A percentile compares a stretch with the other conserved stretches of the same genome.
phyloP scores from a whole-genome alignment of 2,329 filamentous ascomycete species.

The Penicillium sp. region DNA sequence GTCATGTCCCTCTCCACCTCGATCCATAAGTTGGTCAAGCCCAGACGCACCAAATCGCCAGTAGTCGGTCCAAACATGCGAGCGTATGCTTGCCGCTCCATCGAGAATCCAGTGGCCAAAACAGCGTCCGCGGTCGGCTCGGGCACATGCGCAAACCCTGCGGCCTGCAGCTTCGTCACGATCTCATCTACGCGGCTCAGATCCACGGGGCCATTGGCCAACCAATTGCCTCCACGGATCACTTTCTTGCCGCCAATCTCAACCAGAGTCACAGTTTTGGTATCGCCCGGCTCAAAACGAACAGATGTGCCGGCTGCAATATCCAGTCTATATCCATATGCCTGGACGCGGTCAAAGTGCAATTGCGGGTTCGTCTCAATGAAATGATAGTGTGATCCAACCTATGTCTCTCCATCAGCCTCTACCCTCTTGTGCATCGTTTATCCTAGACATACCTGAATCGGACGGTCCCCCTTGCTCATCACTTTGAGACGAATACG shows the following conservation, averaged over 20 bases:
- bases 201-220: constrained; percentile 71
- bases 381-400: constrained; percentile 94
- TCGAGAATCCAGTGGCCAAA: constrained; percentile 59
- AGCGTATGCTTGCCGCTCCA: constrained; percentile 74
- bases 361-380: constrained; percentile 89
- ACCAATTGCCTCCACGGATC: constrained; percentile 76
- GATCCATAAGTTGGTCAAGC: constrained; percentile 83
- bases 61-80: constrained; percentile 91
- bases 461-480: constrained; percentile 81
- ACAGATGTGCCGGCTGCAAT: constrained; percentile 88
- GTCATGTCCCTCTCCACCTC: constrained; percentile 83
- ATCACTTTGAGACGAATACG: constrained; percentile 72
- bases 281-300: constrained; percentile 89
- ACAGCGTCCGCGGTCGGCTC: constrained; percentile 58
- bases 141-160: constrained; percentile 72
- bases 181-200: constrained; percentile 60
- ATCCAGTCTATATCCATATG: constrained; percentile 82
- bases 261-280: constrained; percentile 82
- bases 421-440: not conserved
- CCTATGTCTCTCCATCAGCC: constrained; percentile 36
- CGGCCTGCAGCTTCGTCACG: constrained; percentile 60
- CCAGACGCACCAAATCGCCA: constrained; percentile 77
- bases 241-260: constrained; percentile 77
- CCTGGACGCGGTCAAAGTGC: constrained; percentile 75
- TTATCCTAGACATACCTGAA: constrained; percentile 60